Base-by-base conservation (phyloP, 192 early-diverging fungal genomes). In the Backusella macrospora region DNA sequence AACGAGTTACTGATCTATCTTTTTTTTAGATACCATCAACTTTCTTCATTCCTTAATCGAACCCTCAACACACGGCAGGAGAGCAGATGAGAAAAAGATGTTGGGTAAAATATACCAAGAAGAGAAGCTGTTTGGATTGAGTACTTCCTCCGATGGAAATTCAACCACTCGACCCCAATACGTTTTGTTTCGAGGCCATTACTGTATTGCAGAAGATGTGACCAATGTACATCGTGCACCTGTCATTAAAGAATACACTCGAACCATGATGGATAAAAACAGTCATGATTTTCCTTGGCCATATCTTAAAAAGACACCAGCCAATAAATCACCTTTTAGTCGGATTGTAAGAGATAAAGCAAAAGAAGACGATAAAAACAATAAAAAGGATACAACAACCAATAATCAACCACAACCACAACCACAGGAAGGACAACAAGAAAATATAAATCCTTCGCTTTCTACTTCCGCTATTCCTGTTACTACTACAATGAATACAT, bases 91-190 rank as follows among this genome's bases (percentile, higher is more conserved):
- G 38, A 64, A 39, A 14, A 46, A 55, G 18, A 52, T 16, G 6
- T 48, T 75, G 55, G 68, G 44, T 4, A 65, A 70, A 38, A 52
- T 75, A 12, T 55, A 68, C 13, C 64, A 63, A 37, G 70, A 71
- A 67, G 76, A 78, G 21, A 71, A 78, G 16, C 48, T 48, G 8
- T 72, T 59, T 55, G 76, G 76, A 6, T 18, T 76, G 8, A 71
- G 40, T 15, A 76, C 74, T 0, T 42, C 55, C 9, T 37, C 26
- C 1, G 23, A 29, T 23, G 70, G 70, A 15, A 26, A 64, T 26
- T 26, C 39, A 6, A 63, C 21, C 16, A n/a, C 29, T 15, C 76
- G 70, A 13, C 65, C 76, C 6, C 47, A 73, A n/a, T 78, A 59
- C 62, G 66, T 73, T 3, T 40, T 65, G 5, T 78, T 73, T 14